Evolutionary conservation across 805 yeast genomes (phyloP).

Genomic region (Zygotorulaspora danielsina): DNA sequence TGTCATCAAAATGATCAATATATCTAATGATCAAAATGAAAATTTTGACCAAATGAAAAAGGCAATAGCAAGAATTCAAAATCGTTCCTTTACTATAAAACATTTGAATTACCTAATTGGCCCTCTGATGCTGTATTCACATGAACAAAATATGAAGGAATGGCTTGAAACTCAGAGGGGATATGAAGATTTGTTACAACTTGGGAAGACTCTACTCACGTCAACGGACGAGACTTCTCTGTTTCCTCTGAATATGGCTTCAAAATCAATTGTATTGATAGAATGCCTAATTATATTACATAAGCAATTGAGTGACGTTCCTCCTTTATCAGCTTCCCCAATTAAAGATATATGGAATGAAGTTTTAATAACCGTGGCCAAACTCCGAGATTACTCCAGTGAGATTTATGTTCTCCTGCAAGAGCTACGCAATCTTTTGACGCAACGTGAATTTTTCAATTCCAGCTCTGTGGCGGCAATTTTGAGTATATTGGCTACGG

Average conservation of each 20-base stretch:
- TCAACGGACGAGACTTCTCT: slow-evolving; percentile 26
- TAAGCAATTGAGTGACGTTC: slow-evolving; percentile 5
- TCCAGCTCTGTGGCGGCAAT: slow-evolving; percentile 19
- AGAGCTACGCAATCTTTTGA: slow-evolving; percentile 25
- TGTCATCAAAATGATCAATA: slow-evolving; percentile 4
- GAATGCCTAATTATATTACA: slow-evolving; percentile 21
- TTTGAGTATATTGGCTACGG: slow-evolving; percentile 17
- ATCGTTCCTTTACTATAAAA: slow-evolving; percentile 29
- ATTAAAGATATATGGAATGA: slow-evolving; percentile 23
- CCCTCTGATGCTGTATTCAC: slow-evolving; percentile 14
- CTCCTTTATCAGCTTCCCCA: slow-evolving; percentile 9
- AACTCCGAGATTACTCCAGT: slow-evolving; percentile 22
- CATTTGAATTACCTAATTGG: slow-evolving; percentile 26
- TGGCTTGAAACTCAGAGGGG: slow-evolving; percentile 28
- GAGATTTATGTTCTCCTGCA: slow-evolving; percentile 25
- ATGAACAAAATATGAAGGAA: slow-evolving; percentile 10
- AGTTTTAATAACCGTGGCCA: slow-evolving; percentile 17
- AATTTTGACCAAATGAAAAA: slow-evolving; percentile 19
- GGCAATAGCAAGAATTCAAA: slow-evolving; percentile 24
- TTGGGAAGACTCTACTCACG: slow-evolving; percentile 22
- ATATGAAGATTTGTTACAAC: slow-evolving; percentile 18
- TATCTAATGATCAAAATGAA: slow-evolving; percentile 4
- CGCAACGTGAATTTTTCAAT: slow-evolving; percentile 14
- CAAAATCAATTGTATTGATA: slow-evolving; percentile 25
- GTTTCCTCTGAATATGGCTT: slow-evolving; percentile 28